Evolutionary conservation across 2,329 filamentous ascomycete genomes (phyloP).

Genomic region (Knufia petricola): DNA sequence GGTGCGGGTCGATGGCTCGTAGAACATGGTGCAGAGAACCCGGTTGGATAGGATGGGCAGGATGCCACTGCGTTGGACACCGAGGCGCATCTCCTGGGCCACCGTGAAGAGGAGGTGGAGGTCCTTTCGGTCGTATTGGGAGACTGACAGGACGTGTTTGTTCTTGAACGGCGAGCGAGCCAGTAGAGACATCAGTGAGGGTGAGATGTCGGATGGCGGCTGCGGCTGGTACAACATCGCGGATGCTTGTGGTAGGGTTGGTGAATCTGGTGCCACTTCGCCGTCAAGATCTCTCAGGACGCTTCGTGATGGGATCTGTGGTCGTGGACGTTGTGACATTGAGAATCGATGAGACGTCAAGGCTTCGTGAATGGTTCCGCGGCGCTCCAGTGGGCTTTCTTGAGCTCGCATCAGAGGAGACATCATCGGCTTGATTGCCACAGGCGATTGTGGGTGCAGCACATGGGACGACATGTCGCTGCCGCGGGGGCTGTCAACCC

Average conservation of each 20-base stretch:
- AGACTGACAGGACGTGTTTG: slow-evolving; percentile 82
- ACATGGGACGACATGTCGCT: slow-evolving; percentile 66
- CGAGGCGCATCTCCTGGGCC: slow-evolving; percentile 93
- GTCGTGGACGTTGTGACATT: slow-evolving; percentile 15
- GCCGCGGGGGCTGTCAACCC: slow-evolving; percentile 49
- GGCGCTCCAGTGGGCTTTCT: slow-evolving; percentile 29
- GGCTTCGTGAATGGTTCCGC: slow-evolving; percentile 14
- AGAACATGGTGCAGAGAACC: slow-evolving; percentile 88
- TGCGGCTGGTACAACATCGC: slow-evolving; percentile 40
- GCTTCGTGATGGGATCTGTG: slow-evolving; percentile 10
- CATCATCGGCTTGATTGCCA: slow-evolving; percentile 41
- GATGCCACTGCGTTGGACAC: slow-evolving; percentile 84
- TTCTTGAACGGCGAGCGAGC: slow-evolving; percentile 78
- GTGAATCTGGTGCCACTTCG: slow-evolving; percentile 20
- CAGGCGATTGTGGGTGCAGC: slow-evolving; percentile 43
- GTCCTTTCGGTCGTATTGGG: slow-evolving; percentile 77
- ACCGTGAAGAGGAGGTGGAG: slow-evolving; percentile 92
- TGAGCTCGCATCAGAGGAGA: slow-evolving; percentile 32
- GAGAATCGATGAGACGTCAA: slow-evolving; percentile 18
- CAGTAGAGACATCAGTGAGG: slow-evolving; percentile 60
- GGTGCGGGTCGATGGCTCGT: slow-evolving; percentile 91
- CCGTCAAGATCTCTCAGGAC: slow-evolving; percentile 20
- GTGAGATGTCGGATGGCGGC: slow-evolving; percentile 45
- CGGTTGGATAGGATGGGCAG: slow-evolving; percentile 77
- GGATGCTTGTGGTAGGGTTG: slow-evolving; percentile 19